Percentiles rank a stretch among this genome's conserved stretches.
phyloP scores from a whole-genome alignment of 208 protist genomes.

The Tritrichomonas foetus region DNA sequence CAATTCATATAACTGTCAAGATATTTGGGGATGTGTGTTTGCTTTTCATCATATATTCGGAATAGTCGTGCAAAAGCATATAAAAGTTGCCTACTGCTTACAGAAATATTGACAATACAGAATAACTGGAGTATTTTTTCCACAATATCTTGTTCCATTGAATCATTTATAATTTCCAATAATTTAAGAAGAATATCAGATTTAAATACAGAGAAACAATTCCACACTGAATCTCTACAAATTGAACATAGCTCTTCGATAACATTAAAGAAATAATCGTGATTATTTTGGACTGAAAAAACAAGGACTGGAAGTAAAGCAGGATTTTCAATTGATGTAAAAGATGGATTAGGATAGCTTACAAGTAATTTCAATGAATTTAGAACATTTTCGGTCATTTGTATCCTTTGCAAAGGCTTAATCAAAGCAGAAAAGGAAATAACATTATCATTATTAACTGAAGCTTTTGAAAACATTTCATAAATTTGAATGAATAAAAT shows the following conservation, averaged over 20 bases:
- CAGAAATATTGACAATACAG: neutral
- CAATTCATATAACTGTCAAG: neutral
- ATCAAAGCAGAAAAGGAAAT: too few relatives aligned
- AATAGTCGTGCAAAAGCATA: neutral
- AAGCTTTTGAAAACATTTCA: too few relatives aligned
- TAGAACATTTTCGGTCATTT: too few relatives aligned
- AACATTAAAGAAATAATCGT: neutral
- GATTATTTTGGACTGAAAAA: too few relatives aligned
- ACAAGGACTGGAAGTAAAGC: too few relatives aligned
- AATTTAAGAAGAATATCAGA: neutral
- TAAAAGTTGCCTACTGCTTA: neutral
- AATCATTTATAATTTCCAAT: neutral
- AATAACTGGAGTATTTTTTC: neutral
- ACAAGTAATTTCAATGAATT: too few relatives aligned
- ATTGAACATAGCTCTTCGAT: neutral
- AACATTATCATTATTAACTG: too few relatives aligned
- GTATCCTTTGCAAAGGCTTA: too few relatives aligned
- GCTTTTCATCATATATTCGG: neutral
- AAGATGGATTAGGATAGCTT: too few relatives aligned
- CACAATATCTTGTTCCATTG: neutral
- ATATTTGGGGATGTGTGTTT: too few relatives aligned
- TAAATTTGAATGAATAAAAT: too few relatives aligned
- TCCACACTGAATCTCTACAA: neutral
- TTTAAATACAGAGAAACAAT: neutral
- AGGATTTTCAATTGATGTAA: too few relatives aligned